phyloP scores from a whole-genome alignment of 495 filamentous ascomycete genomes.

The Penicillium paradoxum region DNA sequence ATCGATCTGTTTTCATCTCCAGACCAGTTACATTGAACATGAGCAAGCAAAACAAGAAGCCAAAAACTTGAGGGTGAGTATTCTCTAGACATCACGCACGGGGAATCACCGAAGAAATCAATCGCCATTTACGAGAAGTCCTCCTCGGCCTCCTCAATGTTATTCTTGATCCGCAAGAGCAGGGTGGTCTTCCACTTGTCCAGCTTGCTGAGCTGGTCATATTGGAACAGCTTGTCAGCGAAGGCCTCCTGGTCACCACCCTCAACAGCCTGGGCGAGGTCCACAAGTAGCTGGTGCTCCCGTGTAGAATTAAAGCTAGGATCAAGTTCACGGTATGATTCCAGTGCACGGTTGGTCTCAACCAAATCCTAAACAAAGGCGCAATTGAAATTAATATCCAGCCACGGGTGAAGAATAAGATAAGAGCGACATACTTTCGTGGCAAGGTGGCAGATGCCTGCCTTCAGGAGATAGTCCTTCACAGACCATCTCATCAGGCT shows the following conservation, averaged over 20 bases:
- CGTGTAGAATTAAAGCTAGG: slow-evolving; percentile 65
- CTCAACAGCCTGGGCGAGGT: slow-evolving; percentile 67
- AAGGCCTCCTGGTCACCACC: slow-evolving; percentile 72
- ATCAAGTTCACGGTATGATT: slow-evolving; percentile 78
- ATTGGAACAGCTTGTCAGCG: slow-evolving; percentile 79
- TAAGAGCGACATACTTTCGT: slow-evolving; percentile 44
- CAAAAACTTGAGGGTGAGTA: slow-evolving; percentile 7
- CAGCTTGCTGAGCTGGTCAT: slow-evolving; percentile 81
- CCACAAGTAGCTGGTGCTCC: slow-evolving; percentile 73
- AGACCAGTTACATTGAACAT: not conserved
- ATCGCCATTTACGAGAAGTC: slow-evolving; percentile 57
- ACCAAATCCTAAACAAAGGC: slow-evolving; percentile 56
- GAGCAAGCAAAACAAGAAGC: slow-evolving; percentile 4
- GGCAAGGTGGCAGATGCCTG: slow-evolving; percentile 77
- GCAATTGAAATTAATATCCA: not conserved
- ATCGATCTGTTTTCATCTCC: slow-evolving; percentile 5
- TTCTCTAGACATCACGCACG: slow-evolving; percentile 19
- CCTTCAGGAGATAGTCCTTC: slow-evolving; percentile 91
- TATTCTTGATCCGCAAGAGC: slow-evolving; percentile 73
- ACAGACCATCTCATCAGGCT: slow-evolving; percentile 85
- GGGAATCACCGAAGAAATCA: slow-evolving; percentile 23
- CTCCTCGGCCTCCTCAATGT: slow-evolving; percentile 70
- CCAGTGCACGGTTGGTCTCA: slow-evolving; percentile 67
- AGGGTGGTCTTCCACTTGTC: slow-evolving; percentile 95
- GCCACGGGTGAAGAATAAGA: not conserved